phyloP scores from a whole-genome alignment of 768 basidiomycete genomes.

The Rhodotorula diobovata region DNA sequence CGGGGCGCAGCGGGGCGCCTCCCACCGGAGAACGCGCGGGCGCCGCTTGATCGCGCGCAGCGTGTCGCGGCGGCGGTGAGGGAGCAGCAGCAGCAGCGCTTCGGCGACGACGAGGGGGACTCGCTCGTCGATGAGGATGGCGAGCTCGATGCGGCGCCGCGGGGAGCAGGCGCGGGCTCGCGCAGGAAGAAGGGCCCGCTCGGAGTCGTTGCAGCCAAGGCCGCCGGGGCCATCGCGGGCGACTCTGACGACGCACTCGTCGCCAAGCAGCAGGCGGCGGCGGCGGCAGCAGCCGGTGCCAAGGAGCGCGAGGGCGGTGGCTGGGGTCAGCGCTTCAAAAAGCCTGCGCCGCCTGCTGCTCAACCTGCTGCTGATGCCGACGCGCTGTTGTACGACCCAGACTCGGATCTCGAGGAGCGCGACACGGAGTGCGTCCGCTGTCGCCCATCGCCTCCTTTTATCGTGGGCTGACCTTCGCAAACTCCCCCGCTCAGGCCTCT shows the following conservation, averaged over 20 bases:
- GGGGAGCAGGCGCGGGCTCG: neutral
- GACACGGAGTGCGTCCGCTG: neutral
- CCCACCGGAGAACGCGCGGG: neutral
- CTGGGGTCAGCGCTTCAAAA: slow-evolving; percentile 35
- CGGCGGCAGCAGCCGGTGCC: neutral
- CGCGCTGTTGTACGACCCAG: too few relatives aligned
- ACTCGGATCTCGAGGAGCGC: neutral
- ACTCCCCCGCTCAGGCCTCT: too few relatives aligned
- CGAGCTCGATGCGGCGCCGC: slow-evolving; percentile 20
- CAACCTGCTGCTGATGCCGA: neutral
- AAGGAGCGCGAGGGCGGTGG: slow-evolving; percentile 22
- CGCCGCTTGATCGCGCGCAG: neutral
- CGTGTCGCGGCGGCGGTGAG: neutral
- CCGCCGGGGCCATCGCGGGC: neutral
- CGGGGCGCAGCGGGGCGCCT: neutral
- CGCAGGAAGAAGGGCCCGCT: slow-evolving; percentile 23
- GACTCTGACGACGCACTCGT: neutral
- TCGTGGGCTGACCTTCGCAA: neutral
- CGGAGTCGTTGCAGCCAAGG: slow-evolving; percentile 17
- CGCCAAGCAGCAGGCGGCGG: neutral
- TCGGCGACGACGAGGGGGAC: neutral
- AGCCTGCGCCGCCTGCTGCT: slow-evolving; percentile 3
- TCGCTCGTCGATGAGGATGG: slow-evolving; percentile 5
- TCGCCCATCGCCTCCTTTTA: neutral
- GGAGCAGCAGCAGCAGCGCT: neutral